Base-by-base conservation (phyloP, 768 basidiomycete genomes). In the Boletellus ananiceps region DNA sequence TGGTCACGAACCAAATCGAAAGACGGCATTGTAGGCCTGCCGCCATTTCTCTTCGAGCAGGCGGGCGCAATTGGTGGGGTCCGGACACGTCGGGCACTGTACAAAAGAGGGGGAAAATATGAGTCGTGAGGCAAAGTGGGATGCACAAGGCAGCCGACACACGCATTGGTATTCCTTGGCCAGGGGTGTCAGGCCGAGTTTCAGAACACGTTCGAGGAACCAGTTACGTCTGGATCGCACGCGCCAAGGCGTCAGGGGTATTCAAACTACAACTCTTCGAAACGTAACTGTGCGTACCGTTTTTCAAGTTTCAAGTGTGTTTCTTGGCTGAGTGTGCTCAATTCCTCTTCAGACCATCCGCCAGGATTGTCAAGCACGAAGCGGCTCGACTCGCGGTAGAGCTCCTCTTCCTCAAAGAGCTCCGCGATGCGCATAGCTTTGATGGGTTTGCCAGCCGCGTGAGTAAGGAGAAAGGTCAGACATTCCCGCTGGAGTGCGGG, bases 81-180 rank as follows among this genome's bases (percentile, higher is more conserved):
- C 93, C 9, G 89, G 89, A 63, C 93, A 97, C 7, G 89, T 83
- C 2, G 78, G 63, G 52, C 90, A 91, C 92, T 94, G 31, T 38
- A 19, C 43, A 5, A 44, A 59, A 36, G 40, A 6, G 49, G 36
- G 16, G 7, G n/a, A 15, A n/a, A 3, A 14, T n/a, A 11, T 34
- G 38, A 8, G 12, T 36, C 14, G 16, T 41, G 38, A 19, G 7
- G 27, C 4, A 19, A 23, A 29, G 32, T n/a, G 29, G 11, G 15
- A 4, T 69, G 33, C 38, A 21, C 32, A 8, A 44, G 19, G 32
- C 29, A 12, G 32, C 18, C 0, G 7, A 71, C 82, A 56, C 63
- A 93, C 91, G 62, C 94, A 96, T 80, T 89, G 86, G 60, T 96
- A 96, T 60, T 96, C 93, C 65, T 94, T 93, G n/a, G 88, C 81